Evolutionary conservation across 1,139 yeast species (phyloP), one percentile per base, ranked within the genome.

Genomic region (Saccharomyces hybrid): DNA sequence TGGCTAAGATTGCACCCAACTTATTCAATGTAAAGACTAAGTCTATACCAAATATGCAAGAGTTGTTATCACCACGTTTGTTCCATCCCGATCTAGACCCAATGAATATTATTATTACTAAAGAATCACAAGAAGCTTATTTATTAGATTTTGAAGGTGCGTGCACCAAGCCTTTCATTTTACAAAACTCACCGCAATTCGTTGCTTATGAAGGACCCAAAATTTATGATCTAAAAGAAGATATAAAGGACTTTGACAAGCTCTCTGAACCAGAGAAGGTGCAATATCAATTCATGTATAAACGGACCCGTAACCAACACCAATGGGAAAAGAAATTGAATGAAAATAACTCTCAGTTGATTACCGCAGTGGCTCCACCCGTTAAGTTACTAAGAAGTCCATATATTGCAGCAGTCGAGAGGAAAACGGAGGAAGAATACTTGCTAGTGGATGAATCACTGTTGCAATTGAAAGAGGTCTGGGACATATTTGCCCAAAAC

Each of bases 71-170:
- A 56, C 95, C 97, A 57, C 81, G 93, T 64, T 73, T 93, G 54
- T 81, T 74, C 61, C 78, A 83, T 59, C 95, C 97, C 5, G 98
- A 93, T 68, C 75, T 93, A 63, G 95, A 89, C 69, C 98, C 99
- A 30, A 77, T 90, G 79, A 93, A 93, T 68, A 88, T 88, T 20
- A 75, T 91, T 47, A 70, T 79, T 26, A 72, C 75, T 16, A 76
- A 74, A 16, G 74, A 73, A 14, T 68, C 68, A 20, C 52, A 54
- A n/a, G 59, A 56, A 11, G 76, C 78, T 8, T 78, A 75, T 63
- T 81, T 90, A 59, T 67, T 89, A 53, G 98, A 93, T 71, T 86
- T 89, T 67, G 98, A 93, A 72, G 83, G 84, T 62, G 71, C 93
- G 11, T 73, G 83, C 20, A 82, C 89, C 61, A 86, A 88, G 68